Base-by-base conservation (phyloP, 2,329 filamentous ascomycete species). In the Aureobasidium sp. region DNA sequence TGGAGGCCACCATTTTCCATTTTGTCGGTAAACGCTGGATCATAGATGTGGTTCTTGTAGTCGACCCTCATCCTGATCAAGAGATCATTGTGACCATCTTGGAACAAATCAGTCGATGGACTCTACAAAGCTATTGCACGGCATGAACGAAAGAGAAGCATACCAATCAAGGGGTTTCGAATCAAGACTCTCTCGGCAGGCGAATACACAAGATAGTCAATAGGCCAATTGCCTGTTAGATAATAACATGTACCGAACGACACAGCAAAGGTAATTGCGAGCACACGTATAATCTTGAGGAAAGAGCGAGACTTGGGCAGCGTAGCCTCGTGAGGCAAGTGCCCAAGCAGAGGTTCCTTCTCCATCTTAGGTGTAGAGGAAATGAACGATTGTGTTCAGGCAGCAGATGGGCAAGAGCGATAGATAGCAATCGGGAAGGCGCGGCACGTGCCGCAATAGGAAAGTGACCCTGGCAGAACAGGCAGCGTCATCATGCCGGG, bases 41-140 rank as follows among this genome's bases (percentile, higher is more conserved):
- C 78, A 71, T 96, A 88, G 68, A 97, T 91, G 65, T 89, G 86
- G 71, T 96, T 96, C 42, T 86, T 78, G 69, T 86, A 93, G 4
- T 76, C 42, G 6, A 68, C 75, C 41, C 91, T 84, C 58, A 97
- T 79, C 31, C 87, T 74, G 42, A 94, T 87, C 25, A 93, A 83
- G 53, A 97, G 81, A 72, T 97, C 93, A 75, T 96, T 88, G 72
- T 97, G 92, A 0, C 92, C 92, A 74, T 97, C 92, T 92, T 55
- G 3, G 9, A 34, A 17, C 5, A 5, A n/a, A 29, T 57, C 20
- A 57, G 53, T 42, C 15, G n/a, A 34, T 25, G 37, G 36, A 11
- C 8, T 39, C 20, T 25, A 29, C 25, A 48, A 29, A 20, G n/a
- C n/a, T 12, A 36, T 22, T 8, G 11, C 2, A 15, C 11, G 5